A percentile compares a stretch with the other conserved stretches of the same genome.
Evolutionary conservation across 2,329 filamentous ascomycete species (phyloP).

Genomic region (Helminthosporium solani): DNA sequence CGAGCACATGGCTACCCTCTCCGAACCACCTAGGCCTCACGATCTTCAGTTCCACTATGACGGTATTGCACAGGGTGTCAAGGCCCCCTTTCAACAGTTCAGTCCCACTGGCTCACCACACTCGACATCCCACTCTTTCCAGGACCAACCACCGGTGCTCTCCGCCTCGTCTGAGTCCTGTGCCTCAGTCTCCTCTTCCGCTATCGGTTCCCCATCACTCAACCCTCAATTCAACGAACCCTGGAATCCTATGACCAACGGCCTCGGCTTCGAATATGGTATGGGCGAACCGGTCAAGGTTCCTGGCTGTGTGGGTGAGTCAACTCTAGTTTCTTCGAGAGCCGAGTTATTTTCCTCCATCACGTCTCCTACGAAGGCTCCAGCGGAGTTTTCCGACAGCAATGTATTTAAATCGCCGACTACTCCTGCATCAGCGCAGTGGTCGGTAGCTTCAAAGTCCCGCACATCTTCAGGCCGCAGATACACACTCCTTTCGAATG

Average conservation of each 20-base stretch:
- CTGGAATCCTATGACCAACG: conserved; percentile 57
- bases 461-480: conserved; percentile 12
- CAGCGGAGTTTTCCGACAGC: conserved; percentile 10
- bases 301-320: conserved; percentile 53
- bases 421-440: conserved; percentile 45
- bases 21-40: conserved; percentile 32
- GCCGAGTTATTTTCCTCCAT: conserved; percentile 23
- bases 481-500: conserved; percentile 32
- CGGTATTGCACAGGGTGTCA: conserved; percentile 39
- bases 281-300: conserved; percentile 50
- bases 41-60: conserved; percentile 41
- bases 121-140: conserved; percentile 49
- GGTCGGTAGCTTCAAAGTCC: conserved; percentile 17
- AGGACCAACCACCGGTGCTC: conserved; percentile 48
- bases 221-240: conserved; percentile 61
- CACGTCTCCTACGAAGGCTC: conserved; percentile 16
- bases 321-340: conserved; percentile 41
- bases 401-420: conserved; percentile 36
- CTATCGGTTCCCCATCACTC: conserved; percentile 57
- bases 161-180: conserved; percentile 54
- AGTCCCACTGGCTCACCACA: conserved; percentile 47
- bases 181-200: conserved; percentile 53
- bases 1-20: conserved; percentile 38
- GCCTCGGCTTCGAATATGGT: conserved; percentile 57
- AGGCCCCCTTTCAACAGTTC: conserved; percentile 40